A percentile compares a stretch with the other conserved stretches of the same genome.
phyloP scores from a whole-genome alignment of 2,329 filamentous ascomycete species.

The Ceratocystis albifundus region DNA sequence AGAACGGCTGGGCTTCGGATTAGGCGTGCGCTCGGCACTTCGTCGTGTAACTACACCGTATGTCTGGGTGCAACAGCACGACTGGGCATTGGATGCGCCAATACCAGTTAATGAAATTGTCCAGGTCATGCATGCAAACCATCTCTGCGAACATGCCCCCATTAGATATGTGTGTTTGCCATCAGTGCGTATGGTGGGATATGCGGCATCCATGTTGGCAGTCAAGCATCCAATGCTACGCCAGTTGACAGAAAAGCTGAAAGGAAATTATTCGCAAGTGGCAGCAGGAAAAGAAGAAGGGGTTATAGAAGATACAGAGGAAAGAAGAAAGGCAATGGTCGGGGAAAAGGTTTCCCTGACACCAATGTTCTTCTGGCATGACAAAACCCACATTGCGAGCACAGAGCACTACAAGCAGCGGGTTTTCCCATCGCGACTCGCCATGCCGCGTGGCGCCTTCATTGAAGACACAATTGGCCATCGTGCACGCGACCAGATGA shows the following conservation, averaged over 20 bases:
- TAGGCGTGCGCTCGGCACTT: conserved; percentile 43
- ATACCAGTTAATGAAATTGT: conserved; percentile 38
- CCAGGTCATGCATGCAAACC: conserved; percentile 35
- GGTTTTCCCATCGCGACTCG: conserved; percentile 40
- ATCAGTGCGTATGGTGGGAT: conserved; percentile 41
- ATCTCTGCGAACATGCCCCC: conserved; percentile 29
- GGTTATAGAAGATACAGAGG: background rate
- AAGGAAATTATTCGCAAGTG: conserved; percentile 25
- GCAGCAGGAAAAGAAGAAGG: background rate
- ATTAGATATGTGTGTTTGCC: conserved; percentile 45
- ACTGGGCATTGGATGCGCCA: conserved; percentile 39
- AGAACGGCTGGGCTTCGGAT: conserved; percentile 41
- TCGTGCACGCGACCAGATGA: conserved; percentile 45
- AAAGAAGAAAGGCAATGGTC: background rate
- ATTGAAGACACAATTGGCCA: conserved; percentile 48
- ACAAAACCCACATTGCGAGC: conserved; percentile 44
- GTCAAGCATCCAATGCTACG: conserved; percentile 34
- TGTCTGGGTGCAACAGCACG: conserved; percentile 48
- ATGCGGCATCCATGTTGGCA: conserved; percentile 40
- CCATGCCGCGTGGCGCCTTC: conserved; percentile 42
- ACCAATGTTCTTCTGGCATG: conserved; percentile 48
- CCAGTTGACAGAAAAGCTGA: conserved; percentile 34
- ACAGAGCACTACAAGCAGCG: conserved; percentile 39
- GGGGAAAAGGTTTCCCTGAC: conserved; percentile 35
- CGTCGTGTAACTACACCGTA: conserved; percentile 38